phyloP scores from a whole-genome alignment of 2,329 filamentous ascomycete species.

The Neurospora sp. region DNA sequence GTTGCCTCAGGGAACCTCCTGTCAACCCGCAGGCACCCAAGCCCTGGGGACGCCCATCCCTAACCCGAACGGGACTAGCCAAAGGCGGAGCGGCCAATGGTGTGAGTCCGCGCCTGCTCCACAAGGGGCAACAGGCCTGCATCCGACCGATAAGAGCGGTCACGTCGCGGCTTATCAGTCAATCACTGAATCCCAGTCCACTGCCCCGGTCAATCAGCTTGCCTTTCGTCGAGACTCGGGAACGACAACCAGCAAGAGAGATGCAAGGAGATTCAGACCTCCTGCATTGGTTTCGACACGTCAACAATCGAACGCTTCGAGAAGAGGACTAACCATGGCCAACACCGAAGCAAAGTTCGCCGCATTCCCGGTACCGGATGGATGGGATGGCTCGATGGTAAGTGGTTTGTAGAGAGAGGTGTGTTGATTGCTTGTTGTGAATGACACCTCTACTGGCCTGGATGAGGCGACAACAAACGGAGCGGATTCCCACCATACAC shows the following conservation, averaged over 20 bases:
- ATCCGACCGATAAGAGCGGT: conserved; percentile 5
- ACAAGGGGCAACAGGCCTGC: conserved; percentile 8
- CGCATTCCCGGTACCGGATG: background rate
- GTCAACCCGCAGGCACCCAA: conserved; percentile 1
- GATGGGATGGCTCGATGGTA: background rate
- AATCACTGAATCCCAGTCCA: background rate
- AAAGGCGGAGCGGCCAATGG: conserved; percentile 17
- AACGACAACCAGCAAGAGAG: background rate
- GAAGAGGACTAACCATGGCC: background rate
- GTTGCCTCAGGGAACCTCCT: conserved; percentile 15
- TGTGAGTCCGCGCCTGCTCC: conserved; percentile 1
- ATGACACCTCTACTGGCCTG: background rate
- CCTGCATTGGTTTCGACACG: background rate
- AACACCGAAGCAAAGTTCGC: background rate
- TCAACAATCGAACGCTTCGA: background rate
- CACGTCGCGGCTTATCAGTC: conserved; percentile 10
- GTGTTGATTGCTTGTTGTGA: background rate
- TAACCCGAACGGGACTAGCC: conserved; percentile 9
- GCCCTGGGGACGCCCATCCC: conserved; percentile 6
- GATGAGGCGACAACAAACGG: background rate
- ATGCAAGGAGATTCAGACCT: background rate
- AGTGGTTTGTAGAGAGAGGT: background rate
- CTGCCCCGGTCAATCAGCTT: background rate
- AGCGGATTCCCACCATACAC: background rate
- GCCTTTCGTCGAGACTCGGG: background rate